Base-by-base conservation (phyloP, 2,329 filamentous ascomycete species). In the Lachnellula subtilissima region DNA sequence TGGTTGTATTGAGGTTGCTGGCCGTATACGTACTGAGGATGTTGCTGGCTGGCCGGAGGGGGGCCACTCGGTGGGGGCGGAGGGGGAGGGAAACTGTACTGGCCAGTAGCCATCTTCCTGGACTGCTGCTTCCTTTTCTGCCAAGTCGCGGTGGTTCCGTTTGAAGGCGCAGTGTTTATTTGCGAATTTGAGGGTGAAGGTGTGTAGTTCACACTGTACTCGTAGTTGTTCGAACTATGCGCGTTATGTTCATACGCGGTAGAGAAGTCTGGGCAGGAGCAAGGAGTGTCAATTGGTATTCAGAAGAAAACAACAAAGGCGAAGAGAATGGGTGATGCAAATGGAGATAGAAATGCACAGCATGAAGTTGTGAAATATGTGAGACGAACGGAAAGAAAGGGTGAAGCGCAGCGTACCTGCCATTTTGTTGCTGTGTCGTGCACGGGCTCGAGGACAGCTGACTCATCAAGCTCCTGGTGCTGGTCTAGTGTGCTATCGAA, bases 71-170 rank as follows among this genome's bases (percentile, higher is more conserved):
- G 67, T 36, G 69, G 68, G 9, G 68, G 69, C 32, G 69, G 68
- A 43, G 68, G 68, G 47, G 69, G 69, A 59, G 68, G 67, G 39
- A 68, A 71, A 55, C 63, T 68, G 63, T 71, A 71, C 52, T 69
- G 67, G 52, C 64, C 48, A 40, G 63, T 64, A 55, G 69, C 65
- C 65, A 67, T 69, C 25, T 56, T 55, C 19, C 52, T 23, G 39
- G n/a, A 51, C 48, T 46, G 43, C 23, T 39, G n/a, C 4, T 19
- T n/a, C 28, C 9, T 36, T 9, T 11, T 45, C 25, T 47, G 3
- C 40, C 35, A n/a, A 4, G 4, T 8, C n/a, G n/a, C 1, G 11
- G 40, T 19, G 40, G 42, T 42, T 35, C 39, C 12, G 15, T 37
- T 51, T 37, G 23, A 23, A 32, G 40, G 43, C 15, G 42, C 32